Evolutionary conservation across 2,329 filamentous ascomycete genomes (phyloP).

Genomic region (Cladosporium sp.): DNA sequence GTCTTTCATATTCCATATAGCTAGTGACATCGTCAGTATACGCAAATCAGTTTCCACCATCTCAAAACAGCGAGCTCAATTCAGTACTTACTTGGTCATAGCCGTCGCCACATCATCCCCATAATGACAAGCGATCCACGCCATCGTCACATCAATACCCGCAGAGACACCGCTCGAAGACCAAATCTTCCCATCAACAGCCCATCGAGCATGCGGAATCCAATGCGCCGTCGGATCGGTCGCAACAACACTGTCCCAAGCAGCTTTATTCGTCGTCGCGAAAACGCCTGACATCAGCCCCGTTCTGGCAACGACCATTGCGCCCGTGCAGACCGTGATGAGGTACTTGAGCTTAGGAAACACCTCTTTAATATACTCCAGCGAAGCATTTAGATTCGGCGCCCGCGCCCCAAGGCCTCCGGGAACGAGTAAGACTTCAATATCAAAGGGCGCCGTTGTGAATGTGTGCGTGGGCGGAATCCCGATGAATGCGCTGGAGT

Average conservation of each 20-base stretch:
- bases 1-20: slow-evolving; percentile 55
- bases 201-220: slow-evolving; percentile 60
- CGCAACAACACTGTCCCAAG: slow-evolving; percentile 48
- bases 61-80: not conserved
- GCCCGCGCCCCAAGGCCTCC: slow-evolving; percentile 52
- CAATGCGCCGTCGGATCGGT: slow-evolving; percentile 53
- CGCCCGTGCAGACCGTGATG: slow-evolving; percentile 65
- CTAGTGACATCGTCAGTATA: not conserved
- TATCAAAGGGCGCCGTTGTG: slow-evolving; percentile 41
- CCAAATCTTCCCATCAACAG: slow-evolving; percentile 64
- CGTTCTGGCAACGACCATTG: slow-evolving; percentile 53
- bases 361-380: slow-evolving; percentile 31
- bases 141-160: slow-evolving; percentile 59
- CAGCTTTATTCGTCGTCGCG: slow-evolving; percentile 64
- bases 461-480: slow-evolving; percentile 54
- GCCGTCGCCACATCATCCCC: slow-evolving; percentile 48
- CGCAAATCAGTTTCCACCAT: not conserved
- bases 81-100: slow-evolving; percentile 39
- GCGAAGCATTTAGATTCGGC: slow-evolving; percentile 34
- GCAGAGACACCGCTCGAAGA: slow-evolving; percentile 60
- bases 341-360: slow-evolving; percentile 51
- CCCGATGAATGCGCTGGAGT: slow-evolving; percentile 32
- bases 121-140: slow-evolving; percentile 53
- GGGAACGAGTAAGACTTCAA: slow-evolving; percentile 64
- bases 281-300: slow-evolving; percentile 57